Percentiles rank a stretch among this genome's conserved stretches.
These are phyloP conservation scores for Phalaenopsis aphrodite DNA, from an alignment of 106 monocot species.

Conservation along the genomic window DNA sequence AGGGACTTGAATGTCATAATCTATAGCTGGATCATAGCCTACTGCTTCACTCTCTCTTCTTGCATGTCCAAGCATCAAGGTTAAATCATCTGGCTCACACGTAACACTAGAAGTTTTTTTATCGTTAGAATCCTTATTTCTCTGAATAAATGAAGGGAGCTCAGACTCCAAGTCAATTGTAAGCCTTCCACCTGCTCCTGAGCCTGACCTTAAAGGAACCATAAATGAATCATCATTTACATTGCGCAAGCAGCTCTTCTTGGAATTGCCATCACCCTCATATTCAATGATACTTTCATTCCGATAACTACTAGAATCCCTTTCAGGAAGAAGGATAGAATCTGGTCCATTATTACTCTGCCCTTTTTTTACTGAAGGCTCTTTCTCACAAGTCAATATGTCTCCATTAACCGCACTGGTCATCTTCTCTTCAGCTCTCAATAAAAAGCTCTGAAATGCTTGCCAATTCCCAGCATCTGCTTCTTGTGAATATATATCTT, in stretches of 20 bases:
- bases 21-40: constrained; percentile 65
- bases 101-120: constrained; percentile 20
- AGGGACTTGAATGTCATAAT: constrained; percentile 49
- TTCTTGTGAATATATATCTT: constrained; percentile 24
- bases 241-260: constrained; percentile 21
- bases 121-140: constrained; percentile 20
- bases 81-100: constrained; percentile 78
- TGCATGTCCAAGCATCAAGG: constrained; percentile 63
- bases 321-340: constrained; percentile 38
- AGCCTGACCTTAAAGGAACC: constrained; percentile 41
- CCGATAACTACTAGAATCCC: constrained; percentile 27
- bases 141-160: constrained; percentile 24
- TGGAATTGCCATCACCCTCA: constrained; percentile 20
- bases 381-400: constrained; percentile 70
- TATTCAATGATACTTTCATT: constrained; percentile 26
- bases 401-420: constrained; percentile 24
- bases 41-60: constrained; percentile 27
- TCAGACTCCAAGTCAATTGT: constrained; percentile 62
- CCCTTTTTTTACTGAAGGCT: constrained; percentile 29
- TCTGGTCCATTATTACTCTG: constrained; percentile 36
- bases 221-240: constrained; percentile 71
- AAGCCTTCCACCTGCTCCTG: constrained; percentile 25
- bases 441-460: constrained; percentile 77
- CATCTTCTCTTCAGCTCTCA: constrained; percentile 67
- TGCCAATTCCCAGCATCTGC: constrained; percentile 78